Conservation (phyloP, 768 basidiomycete species). For the Suillus discolor region DNA sequence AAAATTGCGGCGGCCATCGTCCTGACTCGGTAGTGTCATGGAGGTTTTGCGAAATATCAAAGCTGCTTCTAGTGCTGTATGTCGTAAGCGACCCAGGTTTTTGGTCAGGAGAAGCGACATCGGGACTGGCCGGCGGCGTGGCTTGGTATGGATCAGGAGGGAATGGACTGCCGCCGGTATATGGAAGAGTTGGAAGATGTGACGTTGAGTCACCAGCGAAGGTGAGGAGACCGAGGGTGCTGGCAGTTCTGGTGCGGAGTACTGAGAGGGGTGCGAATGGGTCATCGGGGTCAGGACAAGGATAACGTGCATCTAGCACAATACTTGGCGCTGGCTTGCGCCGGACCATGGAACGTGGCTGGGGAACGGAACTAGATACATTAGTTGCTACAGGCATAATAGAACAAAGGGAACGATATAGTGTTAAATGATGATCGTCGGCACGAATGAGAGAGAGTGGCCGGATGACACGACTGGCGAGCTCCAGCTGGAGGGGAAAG, state of each 20-base stretch:
- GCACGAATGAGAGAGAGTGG: slow-evolving; percentile 12
- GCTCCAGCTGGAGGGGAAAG: slow-evolving; percentile 21
- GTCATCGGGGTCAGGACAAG: slow-evolving; percentile 65
- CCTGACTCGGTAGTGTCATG: slow-evolving; percentile 14
- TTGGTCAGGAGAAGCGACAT: slow-evolving; percentile 6
- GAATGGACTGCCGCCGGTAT: slow-evolving; percentile 32
- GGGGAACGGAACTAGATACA: slow-evolving; percentile 23
- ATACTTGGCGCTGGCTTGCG: slow-evolving; percentile 63
- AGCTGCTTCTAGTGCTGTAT: slow-evolving; percentile 25
- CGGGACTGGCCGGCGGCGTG: slow-evolving; percentile 9
- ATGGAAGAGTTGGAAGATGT: slow-evolving; percentile 32
- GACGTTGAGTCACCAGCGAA: slow-evolving; percentile 34
- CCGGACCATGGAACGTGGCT: slow-evolving; percentile 26
- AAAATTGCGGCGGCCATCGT: slow-evolving; percentile 14
- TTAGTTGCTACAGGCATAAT: slow-evolving; percentile 33
- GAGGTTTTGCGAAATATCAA: slow-evolving; percentile 20
- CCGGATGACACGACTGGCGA: slow-evolving; percentile 10
- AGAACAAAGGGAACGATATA: slow-evolving; percentile 18
- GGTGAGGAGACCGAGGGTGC: slow-evolving; percentile 36
- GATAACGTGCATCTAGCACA: slow-evolving; percentile 57
- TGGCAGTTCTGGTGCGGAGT: slow-evolving; percentile 59
- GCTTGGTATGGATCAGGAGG: slow-evolving; percentile 35
- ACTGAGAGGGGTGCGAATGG: slow-evolving; percentile 72
- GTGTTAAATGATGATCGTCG: slow-evolving; percentile 16
- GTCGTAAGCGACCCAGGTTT: slow-evolving; percentile 19